phyloP scores from a whole-genome alignment of 2,329 filamentous ascomycete genomes.

The Diaporthe longicolla region DNA sequence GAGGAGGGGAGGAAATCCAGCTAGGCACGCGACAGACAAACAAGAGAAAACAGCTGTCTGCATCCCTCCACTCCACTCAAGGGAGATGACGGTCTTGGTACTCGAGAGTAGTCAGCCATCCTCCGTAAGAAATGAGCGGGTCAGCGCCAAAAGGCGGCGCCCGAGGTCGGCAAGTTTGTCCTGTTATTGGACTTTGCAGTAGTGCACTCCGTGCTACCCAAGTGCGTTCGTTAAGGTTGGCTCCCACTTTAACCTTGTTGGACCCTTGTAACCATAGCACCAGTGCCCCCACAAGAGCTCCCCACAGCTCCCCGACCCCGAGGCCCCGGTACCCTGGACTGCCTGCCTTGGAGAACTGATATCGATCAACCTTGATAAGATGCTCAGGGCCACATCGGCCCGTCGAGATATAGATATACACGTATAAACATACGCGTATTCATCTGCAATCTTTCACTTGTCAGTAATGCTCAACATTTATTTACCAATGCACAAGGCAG shows the following conservation, averaged over 20 bases:
- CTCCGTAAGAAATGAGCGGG: constrained; percentile 21
- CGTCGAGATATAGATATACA: background rate
- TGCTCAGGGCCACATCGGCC: background rate
- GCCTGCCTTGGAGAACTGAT: background rate
- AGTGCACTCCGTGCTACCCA: background rate
- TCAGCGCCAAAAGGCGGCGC: background rate
- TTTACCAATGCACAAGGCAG: background rate
- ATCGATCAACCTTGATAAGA: background rate
- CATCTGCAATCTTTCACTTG: background rate
- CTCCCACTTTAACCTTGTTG: constrained; percentile 1
- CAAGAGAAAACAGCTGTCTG: constrained; percentile 20
- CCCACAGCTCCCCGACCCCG: constrained; percentile 6
- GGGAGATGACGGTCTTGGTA: constrained; percentile 31
- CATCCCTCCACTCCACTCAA: constrained; percentile 13
- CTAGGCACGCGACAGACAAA: constrained; percentile 10
- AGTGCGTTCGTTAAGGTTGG: background rate
- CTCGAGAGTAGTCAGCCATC: constrained; percentile 19
- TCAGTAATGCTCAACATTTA: background rate
- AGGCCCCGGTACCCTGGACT: background rate
- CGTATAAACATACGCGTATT: background rate
- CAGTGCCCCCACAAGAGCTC: background rate
- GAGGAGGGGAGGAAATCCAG: background rate
- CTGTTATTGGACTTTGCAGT: background rate
- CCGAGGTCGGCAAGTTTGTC: constrained; percentile 10
- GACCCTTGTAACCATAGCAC: background rate